A percentile compares a stretch with the other conserved stretches of the same genome.
phyloP scores from a whole-genome alignment of 208 protist species.

The Trypanosoma rangeli region DNA sequence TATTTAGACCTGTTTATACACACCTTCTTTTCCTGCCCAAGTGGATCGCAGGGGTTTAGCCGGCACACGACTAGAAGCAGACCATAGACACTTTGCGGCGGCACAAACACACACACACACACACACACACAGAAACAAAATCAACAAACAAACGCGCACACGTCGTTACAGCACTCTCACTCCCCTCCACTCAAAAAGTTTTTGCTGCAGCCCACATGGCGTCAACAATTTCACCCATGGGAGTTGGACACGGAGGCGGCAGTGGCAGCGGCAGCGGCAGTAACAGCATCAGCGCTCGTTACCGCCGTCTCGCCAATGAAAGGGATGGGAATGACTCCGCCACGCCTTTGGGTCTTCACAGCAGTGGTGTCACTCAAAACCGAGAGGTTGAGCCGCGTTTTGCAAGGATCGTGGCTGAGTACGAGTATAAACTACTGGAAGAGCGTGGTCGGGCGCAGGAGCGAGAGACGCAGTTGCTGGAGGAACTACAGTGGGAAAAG shows the following conservation, averaged over 20 bases:
- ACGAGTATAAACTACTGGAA: slow-evolving; percentile 31
- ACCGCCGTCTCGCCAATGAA: neutral
- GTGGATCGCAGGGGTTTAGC: too few species aligned
- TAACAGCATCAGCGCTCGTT: neutral
- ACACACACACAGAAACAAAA: too few species aligned
- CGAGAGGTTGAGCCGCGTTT: slow-evolving; percentile 29
- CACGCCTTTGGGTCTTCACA: neutral
- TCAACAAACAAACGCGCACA: too few species aligned
- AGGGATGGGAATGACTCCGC: neutral
- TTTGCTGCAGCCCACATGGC: neutral
- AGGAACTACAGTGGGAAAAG: slow-evolving; percentile 20
- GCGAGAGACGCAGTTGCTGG: slow-evolving; percentile 19
- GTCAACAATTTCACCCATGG: neutral
- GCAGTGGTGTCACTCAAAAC: neutral
- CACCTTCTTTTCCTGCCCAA: too few species aligned
- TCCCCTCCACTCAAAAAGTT: neutral
- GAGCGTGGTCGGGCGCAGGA: slow-evolving; percentile 31
- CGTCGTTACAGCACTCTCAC: neutral
- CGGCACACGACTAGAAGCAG: too few species aligned
- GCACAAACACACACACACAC: too few species aligned
- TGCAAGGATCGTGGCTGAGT: slow-evolving; percentile 22
- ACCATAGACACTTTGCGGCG: too few species aligned
- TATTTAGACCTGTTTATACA: too few species aligned
- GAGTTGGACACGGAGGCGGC: too few species aligned
- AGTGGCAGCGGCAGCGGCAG: neutral